phyloP scores from a whole-genome alignment of 495 filamentous ascomycete genomes.

The Talaromyces nanjingensis region DNA sequence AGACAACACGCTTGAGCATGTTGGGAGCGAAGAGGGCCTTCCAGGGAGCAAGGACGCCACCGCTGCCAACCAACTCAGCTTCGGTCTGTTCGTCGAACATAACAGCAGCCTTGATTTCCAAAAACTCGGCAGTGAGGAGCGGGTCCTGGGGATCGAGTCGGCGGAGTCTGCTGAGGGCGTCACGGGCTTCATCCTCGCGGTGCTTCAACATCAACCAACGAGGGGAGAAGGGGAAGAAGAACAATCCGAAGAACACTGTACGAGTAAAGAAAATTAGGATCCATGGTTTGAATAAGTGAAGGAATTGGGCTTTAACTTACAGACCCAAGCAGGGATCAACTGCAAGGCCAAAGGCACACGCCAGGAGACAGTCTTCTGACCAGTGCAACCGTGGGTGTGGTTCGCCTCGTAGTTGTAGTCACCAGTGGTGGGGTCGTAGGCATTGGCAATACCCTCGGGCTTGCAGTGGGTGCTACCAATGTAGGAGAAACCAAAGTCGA shows the following conservation, averaged over 20 bases:
- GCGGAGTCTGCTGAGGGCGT: slow-evolving; percentile 59
- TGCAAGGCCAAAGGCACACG: slow-evolving; percentile 38
- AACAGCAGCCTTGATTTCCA: slow-evolving; percentile 55
- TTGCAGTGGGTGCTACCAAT: slow-evolving; percentile 53
- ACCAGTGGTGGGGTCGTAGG: slow-evolving; percentile 18
- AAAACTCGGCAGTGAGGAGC: slow-evolving; percentile 56
- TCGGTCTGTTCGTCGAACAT: slow-evolving; percentile 54
- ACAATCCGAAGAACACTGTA: slow-evolving; percentile 56
- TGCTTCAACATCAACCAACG: slow-evolving; percentile 73
- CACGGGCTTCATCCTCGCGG: slow-evolving; percentile 66
- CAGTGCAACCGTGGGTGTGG: slow-evolving; percentile 59
- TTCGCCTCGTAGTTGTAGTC: slow-evolving; percentile 36
- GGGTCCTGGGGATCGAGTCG: slow-evolving; percentile 55
- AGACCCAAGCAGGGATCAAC: slow-evolving; percentile 54
- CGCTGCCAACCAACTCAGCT: slow-evolving; percentile 25
- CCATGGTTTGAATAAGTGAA: not conserved
- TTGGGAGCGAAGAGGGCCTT: slow-evolving; percentile 40
- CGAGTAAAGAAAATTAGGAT: not conserved
- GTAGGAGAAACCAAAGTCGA: slow-evolving; percentile 63
- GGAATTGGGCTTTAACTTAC: slow-evolving; percentile 4
- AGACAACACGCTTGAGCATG: slow-evolving; percentile 60
- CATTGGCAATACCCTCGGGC: slow-evolving; percentile 30
- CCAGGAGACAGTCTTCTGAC: slow-evolving; percentile 36
- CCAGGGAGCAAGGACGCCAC: slow-evolving; percentile 51
- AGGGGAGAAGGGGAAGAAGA: slow-evolving; percentile 70